Conservation (phyloP, 192 early-diverging fungal species). For the Entomortierella chlamydospora region DNA sequence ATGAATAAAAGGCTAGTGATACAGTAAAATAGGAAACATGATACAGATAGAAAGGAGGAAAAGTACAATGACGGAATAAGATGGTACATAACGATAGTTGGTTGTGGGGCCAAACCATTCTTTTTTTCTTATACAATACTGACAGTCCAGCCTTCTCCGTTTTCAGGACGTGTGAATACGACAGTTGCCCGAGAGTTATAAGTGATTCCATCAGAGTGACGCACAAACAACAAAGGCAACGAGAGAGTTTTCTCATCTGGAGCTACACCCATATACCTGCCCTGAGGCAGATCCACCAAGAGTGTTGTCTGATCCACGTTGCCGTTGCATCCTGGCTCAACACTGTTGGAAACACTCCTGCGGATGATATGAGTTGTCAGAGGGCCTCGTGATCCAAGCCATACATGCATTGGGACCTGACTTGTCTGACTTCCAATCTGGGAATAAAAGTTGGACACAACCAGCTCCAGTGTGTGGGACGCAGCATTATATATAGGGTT, state of each 20-base stretch:
- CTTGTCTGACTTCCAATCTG: conserved; percentile 25
- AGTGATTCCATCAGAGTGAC: conserved; percentile 37
- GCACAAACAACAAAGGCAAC: conserved; percentile 42
- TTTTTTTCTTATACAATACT: conserved; percentile 21
- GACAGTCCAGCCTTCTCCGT: conserved; percentile 44
- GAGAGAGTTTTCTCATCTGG: conserved; percentile 22
- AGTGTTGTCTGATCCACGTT: conserved; percentile 31
- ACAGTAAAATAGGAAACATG: background rate
- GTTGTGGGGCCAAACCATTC: no score
- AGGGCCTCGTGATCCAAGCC: conserved; percentile 63
- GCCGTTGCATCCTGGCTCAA: background rate
- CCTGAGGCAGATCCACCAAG: conserved; percentile 35
- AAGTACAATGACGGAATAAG: no score
- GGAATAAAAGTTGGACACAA: conserved; percentile 54
- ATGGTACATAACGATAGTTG: no score
- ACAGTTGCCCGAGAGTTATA: conserved; percentile 52
- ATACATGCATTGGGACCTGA: conserved; percentile 54
- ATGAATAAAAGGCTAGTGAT: background rate
- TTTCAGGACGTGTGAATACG: conserved; percentile 29
- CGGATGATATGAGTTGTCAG: conserved; percentile 49
- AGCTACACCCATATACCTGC: conserved; percentile 21
- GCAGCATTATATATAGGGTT: conserved; percentile 54
- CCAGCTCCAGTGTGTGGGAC: conserved; percentile 57
- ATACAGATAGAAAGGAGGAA: background rate
- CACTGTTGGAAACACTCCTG: background rate